These are phyloP conservation scores for Penicillium vulpinum DNA, from an alignment of 2,329 filamentous ascomycete genomes.

Conservation along the genomic window DNA sequence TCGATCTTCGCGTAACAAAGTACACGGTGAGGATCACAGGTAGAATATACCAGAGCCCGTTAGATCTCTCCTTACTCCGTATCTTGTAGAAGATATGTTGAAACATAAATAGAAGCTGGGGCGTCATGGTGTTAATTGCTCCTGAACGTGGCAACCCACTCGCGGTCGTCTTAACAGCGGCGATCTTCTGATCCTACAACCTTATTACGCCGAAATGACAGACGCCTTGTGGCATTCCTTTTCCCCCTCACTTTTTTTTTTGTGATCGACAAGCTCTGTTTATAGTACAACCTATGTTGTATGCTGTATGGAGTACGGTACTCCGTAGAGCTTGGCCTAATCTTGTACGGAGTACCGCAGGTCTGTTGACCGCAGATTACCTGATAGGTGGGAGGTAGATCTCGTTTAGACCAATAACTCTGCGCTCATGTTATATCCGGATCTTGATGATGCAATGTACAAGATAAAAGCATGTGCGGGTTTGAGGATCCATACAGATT, in stretches of 20 bases:
- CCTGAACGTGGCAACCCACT: constrained; percentile 25
- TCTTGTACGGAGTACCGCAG: background rate
- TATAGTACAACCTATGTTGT: background rate
- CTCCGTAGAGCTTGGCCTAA: background rate
- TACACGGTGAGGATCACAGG: background rate
- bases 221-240: background rate
- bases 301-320: background rate
- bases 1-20: background rate
- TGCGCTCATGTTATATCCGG: background rate
- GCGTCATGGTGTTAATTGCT: constrained; percentile 16
- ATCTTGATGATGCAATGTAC: background rate
- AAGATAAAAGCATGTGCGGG: constrained; percentile 4
- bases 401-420: background rate
- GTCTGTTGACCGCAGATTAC: background rate
- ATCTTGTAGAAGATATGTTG: background rate
- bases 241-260: background rate
- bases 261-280: constrained; percentile 6
- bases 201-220: constrained; percentile 11
- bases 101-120: constrained; percentile 6
- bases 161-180: constrained; percentile 11
- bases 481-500: constrained; percentile 3
- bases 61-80: background rate
- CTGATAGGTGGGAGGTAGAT: background rate
- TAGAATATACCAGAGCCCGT: background rate
- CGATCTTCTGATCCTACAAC: constrained; percentile 18